These are phyloP conservation scores for Fraxinus cuspidata DNA, from an alignment of 257 asterid genomes.

Conservation along the genomic window DNA sequence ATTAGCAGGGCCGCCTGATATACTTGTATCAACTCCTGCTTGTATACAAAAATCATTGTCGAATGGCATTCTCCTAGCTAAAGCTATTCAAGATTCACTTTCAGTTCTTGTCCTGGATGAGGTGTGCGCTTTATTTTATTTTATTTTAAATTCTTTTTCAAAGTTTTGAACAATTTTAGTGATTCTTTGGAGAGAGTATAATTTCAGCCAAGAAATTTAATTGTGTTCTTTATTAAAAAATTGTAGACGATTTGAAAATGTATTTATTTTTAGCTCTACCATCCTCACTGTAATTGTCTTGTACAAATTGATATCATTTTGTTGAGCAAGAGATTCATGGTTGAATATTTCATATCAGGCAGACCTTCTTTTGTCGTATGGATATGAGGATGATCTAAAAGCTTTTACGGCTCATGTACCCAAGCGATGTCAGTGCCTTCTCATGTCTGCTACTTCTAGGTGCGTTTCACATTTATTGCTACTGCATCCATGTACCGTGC, in stretches of 20 bases:
- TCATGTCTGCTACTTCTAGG: constrained; percentile 99
- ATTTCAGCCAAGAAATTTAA: neutral
- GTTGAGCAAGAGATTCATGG: constrained; percentile 19
- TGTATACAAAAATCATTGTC: constrained; percentile 70
- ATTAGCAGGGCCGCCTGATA: constrained; percentile 77
- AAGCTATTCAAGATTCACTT: constrained; percentile 79
- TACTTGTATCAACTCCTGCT: constrained; percentile 87
- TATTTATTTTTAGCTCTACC: neutral
- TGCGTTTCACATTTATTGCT: constrained; percentile 27
- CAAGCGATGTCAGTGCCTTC: constrained; percentile 90
- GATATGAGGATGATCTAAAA: constrained; percentile 85
- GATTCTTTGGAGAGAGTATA: neutral
- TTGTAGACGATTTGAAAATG: neutral
- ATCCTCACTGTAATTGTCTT: neutral
- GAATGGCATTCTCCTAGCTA: constrained; percentile 55
- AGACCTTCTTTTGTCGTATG: constrained; percentile 90
- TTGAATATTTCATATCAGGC: constrained; percentile 60
- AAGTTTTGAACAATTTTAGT: neutral
- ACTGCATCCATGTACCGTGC: constrained; percentile 2
- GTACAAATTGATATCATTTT: constrained; percentile 14
- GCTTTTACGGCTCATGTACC: constrained; percentile 80
- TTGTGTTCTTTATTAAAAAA: neutral
- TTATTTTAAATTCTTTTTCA: neutral
- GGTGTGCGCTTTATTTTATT: constrained; percentile 43
- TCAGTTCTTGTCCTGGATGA: constrained; percentile 87